phyloP scores from a whole-genome alignment of 176 grass and related monocot species.

The Oropetium thomaeum region DNA sequence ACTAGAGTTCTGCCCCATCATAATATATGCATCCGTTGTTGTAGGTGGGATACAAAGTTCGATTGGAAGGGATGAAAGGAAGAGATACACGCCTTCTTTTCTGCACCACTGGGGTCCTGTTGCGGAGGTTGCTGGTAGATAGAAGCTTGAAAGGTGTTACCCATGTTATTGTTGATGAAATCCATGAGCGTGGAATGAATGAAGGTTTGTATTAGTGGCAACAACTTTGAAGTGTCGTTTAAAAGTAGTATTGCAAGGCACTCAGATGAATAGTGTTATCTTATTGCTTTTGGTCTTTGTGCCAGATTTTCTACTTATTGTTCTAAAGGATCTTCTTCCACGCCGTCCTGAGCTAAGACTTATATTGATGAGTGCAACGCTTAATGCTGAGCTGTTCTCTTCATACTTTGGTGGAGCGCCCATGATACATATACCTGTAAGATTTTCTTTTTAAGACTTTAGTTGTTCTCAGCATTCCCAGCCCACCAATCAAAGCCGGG shows the following conservation, averaged over 20 bases:
- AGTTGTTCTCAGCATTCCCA: no score
- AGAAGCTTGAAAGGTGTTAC: slow-evolving; percentile 89
- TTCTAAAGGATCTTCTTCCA: slow-evolving; percentile 91
- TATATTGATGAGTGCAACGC: slow-evolving; percentile 97
- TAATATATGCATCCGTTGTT: slow-evolving; percentile 21
- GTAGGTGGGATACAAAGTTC: slow-evolving; percentile 90
- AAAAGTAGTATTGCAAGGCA: neutral
- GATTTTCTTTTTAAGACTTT: slow-evolving; percentile 23
- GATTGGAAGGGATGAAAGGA: slow-evolving; percentile 95
- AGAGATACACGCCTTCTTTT: slow-evolving; percentile 91
- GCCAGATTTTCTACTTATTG: slow-evolving; percentile 97
- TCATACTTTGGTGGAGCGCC: slow-evolving; percentile 94
- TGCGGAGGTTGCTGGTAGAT: slow-evolving; percentile 90
- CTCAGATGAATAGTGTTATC: slow-evolving; percentile 3
- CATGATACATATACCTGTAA: slow-evolving; percentile 98
- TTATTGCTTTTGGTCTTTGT: slow-evolving; percentile 26
- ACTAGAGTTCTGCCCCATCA: neutral
- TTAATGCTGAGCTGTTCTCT: slow-evolving; percentile 96
- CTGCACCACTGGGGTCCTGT: slow-evolving; percentile 93
- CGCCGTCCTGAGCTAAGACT: slow-evolving; percentile 83
- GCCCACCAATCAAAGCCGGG: no score
- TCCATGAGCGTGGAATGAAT: slow-evolving; percentile 99
- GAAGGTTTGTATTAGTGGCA: slow-evolving; percentile 61
- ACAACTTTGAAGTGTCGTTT: neutral
- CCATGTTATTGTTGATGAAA: slow-evolving; percentile 98